Evolutionary conservation across 805 yeast genomes (phyloP).

Genomic region (Saturnispora mendoncae): DNA sequence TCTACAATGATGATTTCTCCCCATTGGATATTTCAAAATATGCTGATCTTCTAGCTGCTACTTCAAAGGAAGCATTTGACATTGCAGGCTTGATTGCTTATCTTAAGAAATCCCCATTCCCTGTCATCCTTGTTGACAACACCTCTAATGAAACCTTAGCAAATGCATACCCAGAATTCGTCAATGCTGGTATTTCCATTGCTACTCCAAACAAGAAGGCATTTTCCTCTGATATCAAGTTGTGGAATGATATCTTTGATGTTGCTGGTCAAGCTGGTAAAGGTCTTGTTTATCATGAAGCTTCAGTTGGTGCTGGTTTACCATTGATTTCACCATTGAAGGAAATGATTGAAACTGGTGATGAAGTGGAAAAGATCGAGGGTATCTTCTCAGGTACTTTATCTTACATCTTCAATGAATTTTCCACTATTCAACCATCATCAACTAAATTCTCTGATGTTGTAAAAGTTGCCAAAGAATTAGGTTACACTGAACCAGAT

Average conservation of each 20-base stretch:
- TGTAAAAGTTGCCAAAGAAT: slow-evolving; percentile 75
- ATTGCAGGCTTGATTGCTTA: slow-evolving; percentile 51
- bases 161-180: slow-evolving; percentile 62
- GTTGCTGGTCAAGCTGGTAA: slow-evolving; percentile 44
- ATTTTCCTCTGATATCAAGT: slow-evolving; percentile 63
- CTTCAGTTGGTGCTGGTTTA: slow-evolving; percentile 97
- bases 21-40: slow-evolving; percentile 62
- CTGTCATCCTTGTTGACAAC: slow-evolving; percentile 86
- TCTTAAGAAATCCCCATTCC: slow-evolving; percentile 57
- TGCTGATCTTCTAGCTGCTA: slow-evolving; percentile 38
- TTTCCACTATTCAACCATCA: slow-evolving; percentile 57
- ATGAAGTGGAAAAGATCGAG: slow-evolving; percentile 81
- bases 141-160: slow-evolving; percentile 82
- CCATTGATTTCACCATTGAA: slow-evolving; percentile 85
- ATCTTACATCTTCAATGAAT: slow-evolving; percentile 91
- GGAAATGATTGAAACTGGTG: slow-evolving; percentile 89
- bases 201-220: slow-evolving; percentile 99
- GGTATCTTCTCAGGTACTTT: slow-evolving; percentile 96
- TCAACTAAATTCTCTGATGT: slow-evolving; percentile 79
- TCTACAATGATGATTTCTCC: slow-evolving; percentile 57
- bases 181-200: slow-evolving; percentile 73
- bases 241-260: slow-evolving; percentile 71
- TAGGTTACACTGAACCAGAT: slow-evolving; percentile 98
- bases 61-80: slow-evolving; percentile 42
- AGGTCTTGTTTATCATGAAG: slow-evolving; percentile 91